phyloP scores from a whole-genome alignment of 1,139 yeast species.

The Magnusiomyces suaveolens region DNA sequence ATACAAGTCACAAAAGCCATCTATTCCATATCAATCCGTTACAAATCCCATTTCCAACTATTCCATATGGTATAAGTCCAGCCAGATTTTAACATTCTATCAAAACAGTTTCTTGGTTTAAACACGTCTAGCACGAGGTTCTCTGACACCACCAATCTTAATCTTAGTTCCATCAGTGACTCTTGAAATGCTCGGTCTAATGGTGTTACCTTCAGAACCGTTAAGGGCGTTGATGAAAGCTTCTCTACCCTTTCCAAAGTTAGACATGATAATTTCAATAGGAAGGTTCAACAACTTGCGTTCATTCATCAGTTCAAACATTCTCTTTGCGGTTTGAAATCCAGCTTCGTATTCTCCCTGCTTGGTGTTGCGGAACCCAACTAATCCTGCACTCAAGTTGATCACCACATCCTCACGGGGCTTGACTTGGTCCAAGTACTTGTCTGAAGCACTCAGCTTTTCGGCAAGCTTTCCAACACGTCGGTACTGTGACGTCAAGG shows the following conservation, averaged over 20 bases:
- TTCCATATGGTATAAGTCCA: too few relatives aligned
- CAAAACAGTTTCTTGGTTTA: too few relatives aligned
- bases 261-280: conserved; percentile 60
- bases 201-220: conserved; percentile 75
- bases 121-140: conserved; percentile 76
- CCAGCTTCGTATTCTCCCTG: conserved; percentile 91
- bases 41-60: too few relatives aligned
- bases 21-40: too few relatives aligned
- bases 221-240: conserved; percentile 77
- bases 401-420: conserved; percentile 69
- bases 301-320: conserved; percentile 59
- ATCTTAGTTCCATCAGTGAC: conserved; percentile 70
- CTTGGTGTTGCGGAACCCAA: conserved; percentile 39
- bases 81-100: too few relatives aligned
- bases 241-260: conserved; percentile 82
- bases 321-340: conserved; percentile 70
- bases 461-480: conserved; percentile 37
- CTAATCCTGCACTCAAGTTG: conserved; percentile 40
- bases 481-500: conserved; percentile 57
- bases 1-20: too few relatives aligned
- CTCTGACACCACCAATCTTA: conserved; percentile 86
- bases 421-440: conserved; percentile 66
- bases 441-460: conserved; percentile 50
- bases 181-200: conserved; percentile 57
- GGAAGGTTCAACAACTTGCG: conserved; percentile 36